Conservation (phyloP, 768 basidiomycete genomes). For the Rhizopogon salebrosus region DNA sequence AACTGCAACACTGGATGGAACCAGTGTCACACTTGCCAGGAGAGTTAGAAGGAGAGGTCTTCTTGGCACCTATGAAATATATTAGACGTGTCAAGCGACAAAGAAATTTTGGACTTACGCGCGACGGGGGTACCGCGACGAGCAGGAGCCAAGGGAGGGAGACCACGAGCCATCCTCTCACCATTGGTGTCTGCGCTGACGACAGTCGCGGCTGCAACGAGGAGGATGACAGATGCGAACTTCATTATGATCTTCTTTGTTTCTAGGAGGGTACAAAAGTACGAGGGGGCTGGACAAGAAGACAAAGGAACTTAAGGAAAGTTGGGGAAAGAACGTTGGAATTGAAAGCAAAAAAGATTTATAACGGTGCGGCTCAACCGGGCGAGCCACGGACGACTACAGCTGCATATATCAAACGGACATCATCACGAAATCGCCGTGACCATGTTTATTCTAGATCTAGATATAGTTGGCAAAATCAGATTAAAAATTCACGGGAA, state of each 20-base stretch:
- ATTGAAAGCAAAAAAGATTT: not conserved
- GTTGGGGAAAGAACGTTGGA: slow-evolving; percentile 3
- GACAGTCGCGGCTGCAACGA: slow-evolving; percentile 32
- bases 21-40: slow-evolving; percentile 21
- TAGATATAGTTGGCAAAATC: too few relatives aligned
- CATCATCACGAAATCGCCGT: too few relatives aligned
- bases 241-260: slow-evolving; percentile 20
- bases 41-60: slow-evolving; percentile 29
- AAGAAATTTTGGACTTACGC: slow-evolving; percentile 20
- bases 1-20: slow-evolving; percentile 14
- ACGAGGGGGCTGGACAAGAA: not conserved
- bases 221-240: slow-evolving; percentile 26
- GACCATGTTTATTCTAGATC: too few relatives aligned
- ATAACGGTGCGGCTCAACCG: not conserved
- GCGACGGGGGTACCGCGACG: slow-evolving; percentile 26
- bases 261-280: not conserved
- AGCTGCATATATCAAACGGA: too few relatives aligned
- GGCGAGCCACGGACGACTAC: too few relatives aligned
- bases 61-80: slow-evolving; percentile 29
- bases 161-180: slow-evolving; percentile 47
- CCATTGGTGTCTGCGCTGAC: slow-evolving; percentile 48
- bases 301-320: slow-evolving; percentile 9
- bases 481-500: too few relatives aligned
- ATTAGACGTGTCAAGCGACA: not conserved
- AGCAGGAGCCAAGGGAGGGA: slow-evolving; percentile 42